These are phyloP conservation scores for Mycena latifolia DNA, from an alignment of 768 basidiomycete species.

Conservation along the genomic window DNA sequence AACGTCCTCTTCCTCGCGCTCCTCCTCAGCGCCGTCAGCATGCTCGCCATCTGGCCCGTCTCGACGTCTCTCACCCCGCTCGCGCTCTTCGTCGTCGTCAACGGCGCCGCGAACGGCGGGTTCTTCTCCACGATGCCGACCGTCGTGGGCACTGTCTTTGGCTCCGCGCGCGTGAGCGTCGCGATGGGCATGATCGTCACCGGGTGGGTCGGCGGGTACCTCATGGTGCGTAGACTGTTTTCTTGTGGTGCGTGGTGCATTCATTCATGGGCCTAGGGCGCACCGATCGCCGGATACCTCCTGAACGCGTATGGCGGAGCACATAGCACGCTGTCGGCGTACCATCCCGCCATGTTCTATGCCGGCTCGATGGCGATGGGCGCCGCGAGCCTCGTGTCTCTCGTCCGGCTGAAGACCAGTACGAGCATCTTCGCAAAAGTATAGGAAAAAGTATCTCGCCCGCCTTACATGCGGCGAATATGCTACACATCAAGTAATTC, in stretches of 20 bases:
- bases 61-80: conserved; percentile 41
- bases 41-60: conserved; percentile 45
- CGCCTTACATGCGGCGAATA: too few species aligned
- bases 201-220: conserved; percentile 45
- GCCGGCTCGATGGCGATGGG: conserved; percentile 43
- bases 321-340: conserved; percentile 37
- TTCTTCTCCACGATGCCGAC: conserved; percentile 50
- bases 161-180: conserved; percentile 41
- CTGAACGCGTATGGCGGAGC: conserved; percentile 42
- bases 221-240: conserved; percentile 11
- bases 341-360: conserved; percentile 47
- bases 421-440: conserved; percentile 25
- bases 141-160: conserved; percentile 46
- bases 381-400: conserved; percentile 36
- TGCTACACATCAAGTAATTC: too few species aligned
- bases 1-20: conserved; percentile 43
- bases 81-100: conserved; percentile 42
- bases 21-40: conserved; percentile 44
- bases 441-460: too few species aligned
- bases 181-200: conserved; percentile 50
- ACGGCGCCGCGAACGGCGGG: conserved; percentile 45
- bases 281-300: conserved; percentile 45
- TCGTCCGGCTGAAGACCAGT: conserved; percentile 23
- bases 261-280: conserved; percentile 31
- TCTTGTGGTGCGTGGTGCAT: too few species aligned